These are phyloP conservation scores for Eremothecium coryli DNA, from an alignment of 1,139 yeast species.

Conservation along the genomic window DNA sequence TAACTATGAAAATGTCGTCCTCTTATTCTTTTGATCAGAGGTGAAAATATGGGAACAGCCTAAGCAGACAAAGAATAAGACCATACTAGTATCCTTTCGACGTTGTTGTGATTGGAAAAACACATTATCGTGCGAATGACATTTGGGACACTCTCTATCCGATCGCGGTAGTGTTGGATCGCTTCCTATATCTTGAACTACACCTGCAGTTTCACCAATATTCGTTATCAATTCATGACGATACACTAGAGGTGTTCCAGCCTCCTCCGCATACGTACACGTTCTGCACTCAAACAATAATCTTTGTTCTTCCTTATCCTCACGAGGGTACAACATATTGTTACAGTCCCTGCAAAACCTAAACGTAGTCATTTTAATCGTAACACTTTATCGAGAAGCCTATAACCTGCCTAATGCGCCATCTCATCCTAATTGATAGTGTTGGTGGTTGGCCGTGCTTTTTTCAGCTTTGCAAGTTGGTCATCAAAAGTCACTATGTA, in stretches of 20 bases:
- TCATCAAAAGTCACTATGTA: too few species aligned
- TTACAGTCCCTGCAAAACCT: conserved; percentile 92
- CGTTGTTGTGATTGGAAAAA: conserved; percentile 95
- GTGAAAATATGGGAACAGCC: conserved; percentile 71
- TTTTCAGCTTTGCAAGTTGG: too few species aligned
- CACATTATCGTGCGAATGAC: conserved; percentile 83
- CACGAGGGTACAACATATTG: conserved; percentile 97
- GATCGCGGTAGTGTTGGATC: conserved; percentile 96
- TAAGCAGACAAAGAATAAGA: conserved; percentile 84
- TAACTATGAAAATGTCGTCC: conserved; percentile 30
- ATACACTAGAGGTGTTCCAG: conserved; percentile 81
- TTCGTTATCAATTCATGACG: conserved; percentile 87
- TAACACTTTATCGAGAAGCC: conserved; percentile 2
- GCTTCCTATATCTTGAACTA: conserved; percentile 88
- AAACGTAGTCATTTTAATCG: conserved; percentile 71
- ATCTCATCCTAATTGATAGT: too few species aligned
- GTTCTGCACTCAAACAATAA: conserved; percentile 89
- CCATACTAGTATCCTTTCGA: conserved; percentile 92
- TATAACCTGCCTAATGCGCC: too few species aligned
- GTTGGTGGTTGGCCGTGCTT: too few species aligned
- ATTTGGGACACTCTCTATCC: conserved; percentile 84
- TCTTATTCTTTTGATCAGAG: conserved; percentile 31
- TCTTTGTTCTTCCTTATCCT: conserved; percentile 63
- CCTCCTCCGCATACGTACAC: conserved; percentile 88
- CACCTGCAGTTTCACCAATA: conserved; percentile 91